These are phyloP conservation scores for Neurospora sp. DNA, from an alignment of 2,329 filamentous ascomycete species.

Conservation along the genomic window DNA sequence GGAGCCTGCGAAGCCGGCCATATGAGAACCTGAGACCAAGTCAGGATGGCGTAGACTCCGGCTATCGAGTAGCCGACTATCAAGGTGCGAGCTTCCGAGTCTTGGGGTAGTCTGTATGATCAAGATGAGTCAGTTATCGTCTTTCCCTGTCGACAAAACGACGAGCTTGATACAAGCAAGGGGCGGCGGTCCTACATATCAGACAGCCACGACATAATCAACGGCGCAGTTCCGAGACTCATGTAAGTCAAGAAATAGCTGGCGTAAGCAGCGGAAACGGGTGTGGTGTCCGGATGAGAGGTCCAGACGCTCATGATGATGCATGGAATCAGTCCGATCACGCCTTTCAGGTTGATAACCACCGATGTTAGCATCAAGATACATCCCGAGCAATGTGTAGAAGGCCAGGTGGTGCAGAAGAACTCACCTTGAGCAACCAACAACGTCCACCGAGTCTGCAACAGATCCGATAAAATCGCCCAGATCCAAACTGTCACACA, in stretches of 20 bases:
- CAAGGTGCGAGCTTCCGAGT: slow-evolving; percentile 37
- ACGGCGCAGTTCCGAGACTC: slow-evolving; percentile 37
- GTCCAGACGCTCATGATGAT: slow-evolving; percentile 48
- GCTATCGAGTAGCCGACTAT: slow-evolving; percentile 40
- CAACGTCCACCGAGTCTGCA: slow-evolving; percentile 40
- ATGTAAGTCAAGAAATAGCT: slow-evolving; percentile 41
- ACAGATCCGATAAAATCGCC: slow-evolving; percentile 39
- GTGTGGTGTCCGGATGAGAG: slow-evolving; percentile 29
- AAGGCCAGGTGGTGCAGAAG: too few relatives aligned
- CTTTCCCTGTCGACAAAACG: neutral
- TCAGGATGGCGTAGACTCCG: slow-evolving; percentile 38
- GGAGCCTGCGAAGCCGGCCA: slow-evolving; percentile 43
- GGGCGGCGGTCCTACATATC: slow-evolving; percentile 26
- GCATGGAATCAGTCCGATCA: slow-evolving; percentile 35
- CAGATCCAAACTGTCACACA: slow-evolving; percentile 37
- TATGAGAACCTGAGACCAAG: slow-evolving; percentile 41
- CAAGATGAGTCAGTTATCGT: neutral
- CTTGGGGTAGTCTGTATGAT: slow-evolving; percentile 22
- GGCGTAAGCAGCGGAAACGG: slow-evolving; percentile 38
- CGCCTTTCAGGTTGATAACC: too few relatives aligned
- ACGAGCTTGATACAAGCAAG: neutral
- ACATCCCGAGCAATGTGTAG: too few relatives aligned
- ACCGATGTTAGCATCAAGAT: too few relatives aligned
- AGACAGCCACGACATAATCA: slow-evolving; percentile 43
- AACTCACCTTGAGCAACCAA: slow-evolving; percentile 33